Evolutionary conservation across 1,139 yeast genomes (phyloP), one percentile per base, ranked within the genome.

Genomic region (Kodamaea alishanica): DNA sequence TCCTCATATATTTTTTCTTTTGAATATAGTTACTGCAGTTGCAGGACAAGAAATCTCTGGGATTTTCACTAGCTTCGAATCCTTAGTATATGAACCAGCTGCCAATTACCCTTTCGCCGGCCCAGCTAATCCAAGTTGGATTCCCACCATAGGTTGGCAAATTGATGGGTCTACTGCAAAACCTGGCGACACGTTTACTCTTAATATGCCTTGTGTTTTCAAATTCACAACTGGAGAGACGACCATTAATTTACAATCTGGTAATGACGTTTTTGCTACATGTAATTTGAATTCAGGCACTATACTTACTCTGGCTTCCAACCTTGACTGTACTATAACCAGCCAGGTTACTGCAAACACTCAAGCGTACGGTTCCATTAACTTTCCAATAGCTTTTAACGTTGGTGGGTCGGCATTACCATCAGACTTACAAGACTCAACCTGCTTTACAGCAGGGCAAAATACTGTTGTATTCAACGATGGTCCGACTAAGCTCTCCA

Each of bases 131-230:
- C 15, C 32, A 5, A 32, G 32, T 24, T 38, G 40, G 37, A 26
- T 27, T 7, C 30, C 30, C 7, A 33, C 28, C 6, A 26, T 38
- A 10, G 20, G 11, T 5, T 38, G 40, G 40, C 26, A 8, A 24
- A 30, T 38, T 8, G 8, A n/a, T 8, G 26, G 28, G 8, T 23
- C 22, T 6, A 9, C n/a, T 10, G 32, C 30, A 8, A 26, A 10
- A 5, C 28, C 41, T 28, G 41, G 41, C 10, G 68, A 63, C 40
- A 58, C 65, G 4, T 61, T 62, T 44, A 47, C 55, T 1, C 55
- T 62, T 33, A 36, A 38, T 25, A 41, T 63, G 45, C 65, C 65
- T 5, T 53, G 61, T 47, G 67, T 58, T 6, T 61, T 50, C 44
- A 58, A 58, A 38, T 60, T 61, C 40, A 56, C 64, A 6, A 15